Base-by-base conservation (phyloP, 768 basidiomycete species). In the Lactifluus pinguis region DNA sequence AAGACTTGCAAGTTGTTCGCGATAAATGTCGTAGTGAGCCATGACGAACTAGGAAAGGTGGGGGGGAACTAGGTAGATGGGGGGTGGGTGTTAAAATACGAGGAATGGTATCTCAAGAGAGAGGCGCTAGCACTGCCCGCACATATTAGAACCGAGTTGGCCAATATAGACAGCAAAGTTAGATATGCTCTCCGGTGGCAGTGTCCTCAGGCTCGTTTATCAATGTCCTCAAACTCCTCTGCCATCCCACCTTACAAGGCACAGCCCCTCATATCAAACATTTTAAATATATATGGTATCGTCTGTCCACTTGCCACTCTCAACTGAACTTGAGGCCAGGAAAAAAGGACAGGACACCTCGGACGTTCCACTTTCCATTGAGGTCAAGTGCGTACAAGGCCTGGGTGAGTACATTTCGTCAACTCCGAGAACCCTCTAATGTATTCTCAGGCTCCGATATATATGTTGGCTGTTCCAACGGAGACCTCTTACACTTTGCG, bases 381-480 rank as follows among this genome's bases (percentile, higher is more conserved):
- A 65, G 30, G 66, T 69, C 11, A 67, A 65, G 10, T 70, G 69
- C 57, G 72, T 67, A 0, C 71, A 72, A 50, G 71, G 69, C 8
- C 58, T 70, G 15, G 69, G 70, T 69, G 48, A 4, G 67, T 59
- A 7, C 17, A 9, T 19, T 42, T 42, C n/a, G 21, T 48, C 36
- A 11, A 25, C 15, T 34, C 14, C 39, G 50, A 44, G 47, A 52
- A 21, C 25, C 15, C 42, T 19, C 54, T 55, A 8, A 57, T 59
- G 56, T 11, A 19, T 36, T 36, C 42, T 17, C 55, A 91, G 90
- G 86, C 36, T 84, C 85, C 45, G 93, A 97, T 68, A 81, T 95
- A 29, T 95, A 93, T 65, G 80, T 92, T 13, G 94, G 92, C 13
- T 88, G 87, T 62, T 83, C 85, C 21, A 91, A 93, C 61, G 92